Percentiles rank a stretch among this genome's conserved stretches.
These are phyloP conservation scores for Entomortierella chlamydospora DNA, from an alignment of 192 early-diverging fungal species.

Conservation along the genomic window DNA sequence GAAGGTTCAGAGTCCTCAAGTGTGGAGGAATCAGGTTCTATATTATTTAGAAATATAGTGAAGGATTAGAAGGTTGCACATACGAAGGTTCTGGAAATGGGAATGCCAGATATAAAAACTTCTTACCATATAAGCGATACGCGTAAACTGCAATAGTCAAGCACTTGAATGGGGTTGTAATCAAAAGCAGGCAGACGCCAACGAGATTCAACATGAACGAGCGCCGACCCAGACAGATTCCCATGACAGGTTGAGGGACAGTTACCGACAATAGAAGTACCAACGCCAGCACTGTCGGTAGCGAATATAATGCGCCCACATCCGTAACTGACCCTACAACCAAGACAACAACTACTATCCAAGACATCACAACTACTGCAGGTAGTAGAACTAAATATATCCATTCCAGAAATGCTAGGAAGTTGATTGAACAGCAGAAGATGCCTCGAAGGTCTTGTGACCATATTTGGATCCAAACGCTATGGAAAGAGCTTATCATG, in stretches of 20 bases:
- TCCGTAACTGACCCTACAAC: conserved; percentile 6
- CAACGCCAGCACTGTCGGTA: conserved; percentile 13
- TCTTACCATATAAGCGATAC: conserved; percentile 2
- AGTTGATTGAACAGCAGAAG: conserved; percentile 19
- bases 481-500: conserved; percentile 1
- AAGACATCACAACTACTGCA: background rate
- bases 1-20: background rate
- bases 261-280: background rate
- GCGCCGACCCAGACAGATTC: conserved; percentile 4
- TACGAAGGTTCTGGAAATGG: too few relatives aligned
- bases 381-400: conserved; percentile 5
- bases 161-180: background rate
- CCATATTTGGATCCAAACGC: conserved; percentile 16
- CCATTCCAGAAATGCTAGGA: conserved; percentile 23
- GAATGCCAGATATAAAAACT: background rate
- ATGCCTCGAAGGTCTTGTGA: background rate
- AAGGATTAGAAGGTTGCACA: too few relatives aligned
- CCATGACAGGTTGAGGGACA: conserved; percentile 12
- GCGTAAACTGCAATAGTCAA: background rate
- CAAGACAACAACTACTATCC: background rate
- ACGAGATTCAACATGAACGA: background rate
- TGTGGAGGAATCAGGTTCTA: background rate
- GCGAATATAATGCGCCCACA: conserved; percentile 5
- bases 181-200: conserved; percentile 3
- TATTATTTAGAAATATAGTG: too few relatives aligned